Evolutionary conservation across 208 protist genomes (phyloP).

Genomic region (Crithidia expoeki): DNA sequence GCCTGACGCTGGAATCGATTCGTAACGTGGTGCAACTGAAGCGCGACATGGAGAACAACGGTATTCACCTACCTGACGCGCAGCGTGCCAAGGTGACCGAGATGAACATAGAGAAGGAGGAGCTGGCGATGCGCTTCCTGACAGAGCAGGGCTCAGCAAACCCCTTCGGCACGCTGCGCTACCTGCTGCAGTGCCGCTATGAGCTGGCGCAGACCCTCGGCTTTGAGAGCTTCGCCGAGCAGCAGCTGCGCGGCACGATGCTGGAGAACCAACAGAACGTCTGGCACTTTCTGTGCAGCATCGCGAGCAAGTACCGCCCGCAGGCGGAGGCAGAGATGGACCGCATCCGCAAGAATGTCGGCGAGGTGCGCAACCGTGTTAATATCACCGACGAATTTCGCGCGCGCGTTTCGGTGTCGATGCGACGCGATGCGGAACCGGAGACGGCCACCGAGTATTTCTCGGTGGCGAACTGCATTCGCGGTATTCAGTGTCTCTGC

Average conservation of each 20-base stretch:
- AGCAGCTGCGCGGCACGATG: constrained; percentile 92
- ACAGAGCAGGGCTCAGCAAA: constrained; percentile 71
- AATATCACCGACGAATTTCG: constrained; percentile 87
- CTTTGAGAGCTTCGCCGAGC: constrained; percentile 89
- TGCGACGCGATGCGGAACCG: constrained; percentile 78
- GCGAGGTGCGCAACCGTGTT: constrained; percentile 74
- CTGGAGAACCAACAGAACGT: constrained; percentile 88
- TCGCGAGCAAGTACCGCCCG: constrained; percentile 81
- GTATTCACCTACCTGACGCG: constrained; percentile 85
- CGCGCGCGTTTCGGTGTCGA: constrained; percentile 69
- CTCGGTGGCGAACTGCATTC: constrained; percentile 89
- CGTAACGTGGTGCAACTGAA: constrained; percentile 91
- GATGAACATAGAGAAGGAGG: constrained; percentile 91
- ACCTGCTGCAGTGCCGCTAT: constrained; percentile 83
- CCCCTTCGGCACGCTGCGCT: constrained; percentile 77
- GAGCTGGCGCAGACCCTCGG: constrained; percentile 81
- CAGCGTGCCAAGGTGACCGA: constrained; percentile 77
- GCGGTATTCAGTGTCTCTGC: constrained; percentile 91
- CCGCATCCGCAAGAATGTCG: constrained; percentile 69
- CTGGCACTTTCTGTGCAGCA: constrained; percentile 90
- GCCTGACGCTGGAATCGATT: constrained; percentile 81
- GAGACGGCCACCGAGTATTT: constrained; percentile 81
- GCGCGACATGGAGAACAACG: constrained; percentile 93
- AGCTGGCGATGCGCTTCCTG: constrained; percentile 84
- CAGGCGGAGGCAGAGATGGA: constrained; percentile 84